Evolutionary conservation across 768 basidiomycete species (phyloP).

Genomic region (Hemileccinum impolitum): DNA sequence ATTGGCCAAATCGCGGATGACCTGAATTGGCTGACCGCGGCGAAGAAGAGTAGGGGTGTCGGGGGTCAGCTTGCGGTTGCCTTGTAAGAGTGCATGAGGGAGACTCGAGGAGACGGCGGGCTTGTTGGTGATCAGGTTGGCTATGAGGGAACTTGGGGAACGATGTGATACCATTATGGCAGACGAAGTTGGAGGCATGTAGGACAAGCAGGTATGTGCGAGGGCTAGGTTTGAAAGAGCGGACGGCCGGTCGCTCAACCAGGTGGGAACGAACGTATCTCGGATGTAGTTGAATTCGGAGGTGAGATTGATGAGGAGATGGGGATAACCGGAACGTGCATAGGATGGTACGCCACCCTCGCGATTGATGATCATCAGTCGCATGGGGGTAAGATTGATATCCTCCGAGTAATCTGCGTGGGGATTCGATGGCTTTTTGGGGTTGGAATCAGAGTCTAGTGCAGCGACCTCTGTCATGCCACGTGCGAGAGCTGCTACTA

Average conservation of each 20-base stretch:
- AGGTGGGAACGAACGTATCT: slow-evolving; percentile 75
- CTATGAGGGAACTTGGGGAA: slow-evolving; percentile 92
- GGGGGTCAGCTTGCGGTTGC: slow-evolving; percentile 78
- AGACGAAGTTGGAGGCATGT: slow-evolving; percentile 92
- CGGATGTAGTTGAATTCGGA: slow-evolving; percentile 86
- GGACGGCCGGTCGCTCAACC: slow-evolving; percentile 78
- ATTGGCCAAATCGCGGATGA: slow-evolving; percentile 65
- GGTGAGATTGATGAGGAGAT: slow-evolving; percentile 90
- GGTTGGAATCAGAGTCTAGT: slow-evolving; percentile 41
- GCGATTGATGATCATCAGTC: slow-evolving; percentile 95
- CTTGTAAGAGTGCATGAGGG: slow-evolving; percentile 88
- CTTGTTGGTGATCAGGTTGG: slow-evolving; percentile 96
- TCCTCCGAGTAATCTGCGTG: slow-evolving; percentile 45
- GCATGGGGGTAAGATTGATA: slow-evolving; percentile 86
- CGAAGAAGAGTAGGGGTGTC: slow-evolving; percentile 94
- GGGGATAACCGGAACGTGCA: slow-evolving; percentile 90
- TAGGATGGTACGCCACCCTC: slow-evolving; percentile 98
- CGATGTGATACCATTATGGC: slow-evolving; percentile 98
- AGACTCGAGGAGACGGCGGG: slow-evolving; percentile 94
- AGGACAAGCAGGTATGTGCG: slow-evolving; percentile 79
- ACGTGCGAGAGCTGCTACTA: slow-evolving; percentile 80
- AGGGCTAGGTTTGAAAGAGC: slow-evolving; percentile 83
- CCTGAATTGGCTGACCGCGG: slow-evolving; percentile 81
- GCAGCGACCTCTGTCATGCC: slow-evolving; percentile 69
- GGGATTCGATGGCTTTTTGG: slow-evolving; percentile 27